These are phyloP conservation scores for Trichophyton benhamiae DNA, from an alignment of 2,329 filamentous ascomycete genomes.

Conservation along the genomic window DNA sequence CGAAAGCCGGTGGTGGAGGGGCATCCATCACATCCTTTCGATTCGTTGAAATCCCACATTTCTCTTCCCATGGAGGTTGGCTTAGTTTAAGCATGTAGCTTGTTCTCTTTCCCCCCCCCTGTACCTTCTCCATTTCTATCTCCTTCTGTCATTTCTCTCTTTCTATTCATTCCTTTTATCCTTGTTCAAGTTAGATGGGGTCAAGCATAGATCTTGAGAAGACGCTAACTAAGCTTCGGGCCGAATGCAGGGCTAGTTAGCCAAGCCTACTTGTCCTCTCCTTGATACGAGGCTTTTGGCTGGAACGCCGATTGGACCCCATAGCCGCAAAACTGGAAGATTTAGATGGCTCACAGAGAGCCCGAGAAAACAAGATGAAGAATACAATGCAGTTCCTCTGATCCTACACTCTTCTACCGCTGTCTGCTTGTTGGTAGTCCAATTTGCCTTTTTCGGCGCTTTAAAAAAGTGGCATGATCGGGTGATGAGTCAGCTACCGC, in stretches of 20 bases:
- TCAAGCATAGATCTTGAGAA: too few species aligned
- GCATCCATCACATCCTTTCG: not conserved
- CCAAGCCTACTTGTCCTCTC: too few species aligned
- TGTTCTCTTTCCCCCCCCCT: not conserved
- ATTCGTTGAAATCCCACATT: not conserved
- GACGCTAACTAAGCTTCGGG: too few species aligned
- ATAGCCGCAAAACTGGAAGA: too few species aligned
- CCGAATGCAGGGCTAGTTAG: too few species aligned
- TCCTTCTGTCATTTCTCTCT: not conserved
- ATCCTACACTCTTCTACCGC: too few species aligned
- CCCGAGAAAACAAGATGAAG: too few species aligned
- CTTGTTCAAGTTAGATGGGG: not conserved
- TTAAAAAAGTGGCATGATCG: slow-evolving; percentile 3
- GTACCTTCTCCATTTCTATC: not conserved
- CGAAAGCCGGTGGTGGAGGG: not conserved
- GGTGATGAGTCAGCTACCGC: not conserved
- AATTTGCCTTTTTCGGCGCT: not conserved
- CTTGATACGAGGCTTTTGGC: too few species aligned
- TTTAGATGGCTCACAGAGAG: too few species aligned
- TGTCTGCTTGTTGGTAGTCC: not conserved
- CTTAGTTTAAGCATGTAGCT: not conserved
- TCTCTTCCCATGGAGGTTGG: not conserved
- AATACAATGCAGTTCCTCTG: too few species aligned
- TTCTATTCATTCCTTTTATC: not conserved
- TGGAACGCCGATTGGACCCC: too few species aligned